Base-by-base conservation (phyloP, 768 basidiomycete genomes). In the Daedaleopsis sinensis region DNA sequence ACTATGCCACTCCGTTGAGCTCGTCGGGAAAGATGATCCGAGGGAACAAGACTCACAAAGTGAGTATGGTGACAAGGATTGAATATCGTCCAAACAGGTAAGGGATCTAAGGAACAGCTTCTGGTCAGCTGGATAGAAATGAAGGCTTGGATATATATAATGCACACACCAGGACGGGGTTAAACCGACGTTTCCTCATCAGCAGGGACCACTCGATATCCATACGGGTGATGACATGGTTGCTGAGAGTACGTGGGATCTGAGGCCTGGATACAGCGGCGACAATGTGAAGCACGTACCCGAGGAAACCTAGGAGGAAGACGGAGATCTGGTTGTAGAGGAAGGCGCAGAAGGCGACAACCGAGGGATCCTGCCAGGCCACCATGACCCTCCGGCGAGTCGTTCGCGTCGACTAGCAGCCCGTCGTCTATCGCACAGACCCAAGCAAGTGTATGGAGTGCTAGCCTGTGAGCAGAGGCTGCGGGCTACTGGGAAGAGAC, bases 301-400 rank as follows among this genome's bases (percentile, higher is more conserved):
- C 53, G 37, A 63, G 50, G 47, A 58, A 44, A 7, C 62, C 62
- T 3, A 63, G 44, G 18, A 63, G 53, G 47, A 63, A 58, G 52
- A 63, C 48, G 24, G 57, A 49, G 36, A 58, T 55, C 32, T 58
- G 57, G 47, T 42, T 51, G 49, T 63, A 63, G 52, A 63, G 13
- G 35, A 55, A 55, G 42, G 23, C 57, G 42, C 57, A 63, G 37
- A 58, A 48, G 11, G 52, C 52, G 47, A 63, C 35, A 10, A 63
- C 62, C 23, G 38, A 21, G 62, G 62, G 62, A 38, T 63, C 62
- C 44, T 58, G 52, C 62, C 62, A 63, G 57, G 35, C 35, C 24
- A 53, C 51, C 61, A 62, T 62, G 35, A 21, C 48, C 15, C 19
- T 16, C 13, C 7, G 7, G 15, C 10, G 11, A 50, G 4, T 32